Conservation (phyloP, 257 asterid genomes). For the Solanum bulbocastanum region DNA sequence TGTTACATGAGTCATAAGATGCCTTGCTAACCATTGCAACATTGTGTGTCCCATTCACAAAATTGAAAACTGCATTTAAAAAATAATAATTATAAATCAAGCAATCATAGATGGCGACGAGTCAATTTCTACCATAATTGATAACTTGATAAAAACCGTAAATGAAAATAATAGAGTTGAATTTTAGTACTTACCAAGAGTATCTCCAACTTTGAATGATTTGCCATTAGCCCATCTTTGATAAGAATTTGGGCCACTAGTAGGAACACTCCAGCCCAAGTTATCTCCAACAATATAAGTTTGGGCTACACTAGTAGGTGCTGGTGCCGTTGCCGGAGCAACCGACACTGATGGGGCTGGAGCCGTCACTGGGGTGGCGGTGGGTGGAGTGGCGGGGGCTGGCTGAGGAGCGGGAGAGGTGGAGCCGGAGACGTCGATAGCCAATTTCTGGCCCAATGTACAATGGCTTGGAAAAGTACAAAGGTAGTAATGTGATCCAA, state of each 20-base stretch:
- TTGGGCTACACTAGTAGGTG: conserved; percentile 18
- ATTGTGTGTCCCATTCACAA: conserved; percentile 29
- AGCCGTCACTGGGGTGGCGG: conserved; percentile 7
- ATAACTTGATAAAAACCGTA: not conserved
- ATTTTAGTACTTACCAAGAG: conserved; percentile 27
- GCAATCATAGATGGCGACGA: not conserved
- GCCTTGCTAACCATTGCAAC: conserved; percentile 34
- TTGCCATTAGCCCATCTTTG: conserved; percentile 48
- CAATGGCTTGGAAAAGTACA: conserved; percentile 48
- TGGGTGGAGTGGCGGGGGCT: not conserved
- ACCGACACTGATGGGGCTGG: conserved; percentile 8
- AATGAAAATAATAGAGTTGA: not conserved
- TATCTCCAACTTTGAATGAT: conserved; percentile 49
- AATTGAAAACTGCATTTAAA: not conserved
- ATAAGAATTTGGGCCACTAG: conserved; percentile 33
- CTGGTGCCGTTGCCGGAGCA: conserved; percentile 9
- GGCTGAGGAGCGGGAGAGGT: conserved; percentile 15
- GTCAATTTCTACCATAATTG: not conserved
- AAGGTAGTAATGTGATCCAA: conserved; percentile 48
- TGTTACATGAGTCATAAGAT: conserved; percentile 48
- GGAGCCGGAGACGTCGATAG: conserved; percentile 47
- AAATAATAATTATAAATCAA: not conserved
- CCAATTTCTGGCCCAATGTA: conserved; percentile 36
- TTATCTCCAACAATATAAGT: conserved; percentile 50
- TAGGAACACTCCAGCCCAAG: conserved; percentile 60